Conservation (phyloP, 345 rosid genomes). For the Hypericum androsaemum region DNA sequence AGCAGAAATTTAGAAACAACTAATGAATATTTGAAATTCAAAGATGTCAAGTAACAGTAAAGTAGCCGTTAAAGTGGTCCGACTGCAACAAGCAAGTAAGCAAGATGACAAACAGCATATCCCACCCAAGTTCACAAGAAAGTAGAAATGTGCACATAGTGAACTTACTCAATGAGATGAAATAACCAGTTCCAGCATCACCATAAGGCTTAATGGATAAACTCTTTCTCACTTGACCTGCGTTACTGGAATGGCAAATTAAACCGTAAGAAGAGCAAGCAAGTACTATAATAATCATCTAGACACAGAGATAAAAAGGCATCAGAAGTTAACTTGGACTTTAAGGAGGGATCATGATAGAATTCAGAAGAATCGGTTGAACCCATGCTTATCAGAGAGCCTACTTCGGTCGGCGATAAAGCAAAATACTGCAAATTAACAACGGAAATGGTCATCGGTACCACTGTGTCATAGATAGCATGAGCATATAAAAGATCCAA, state of each 20-base stretch:
- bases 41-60: not conserved
- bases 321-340: slow-evolving; percentile 43
- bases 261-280: not conserved
- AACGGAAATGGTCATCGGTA: slow-evolving; percentile 10
- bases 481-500: not conserved
- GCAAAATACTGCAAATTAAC: slow-evolving; percentile 54
- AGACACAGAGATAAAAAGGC: not conserved
- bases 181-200: slow-evolving; percentile 52
- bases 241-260: slow-evolving; percentile 44
- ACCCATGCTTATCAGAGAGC: slow-evolving; percentile 74
- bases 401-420: slow-evolving; percentile 80
- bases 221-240: slow-evolving; percentile 92
- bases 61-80: no score
- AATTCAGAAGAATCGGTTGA: slow-evolving; percentile 62
- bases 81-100: no score
- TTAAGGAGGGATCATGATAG: slow-evolving; percentile 88
- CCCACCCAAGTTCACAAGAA: slow-evolving; percentile 1
- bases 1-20: not conserved
- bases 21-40: not conserved
- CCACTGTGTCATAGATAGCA: not conserved
- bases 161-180: slow-evolving; percentile 66
- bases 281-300: not conserved
- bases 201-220: slow-evolving; percentile 56
- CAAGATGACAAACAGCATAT: not conserved
- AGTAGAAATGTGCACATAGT: not conserved